Base-by-base conservation (phyloP, 2,329 filamentous ascomycete species). In the Acephala macrosclerotiorum region DNA sequence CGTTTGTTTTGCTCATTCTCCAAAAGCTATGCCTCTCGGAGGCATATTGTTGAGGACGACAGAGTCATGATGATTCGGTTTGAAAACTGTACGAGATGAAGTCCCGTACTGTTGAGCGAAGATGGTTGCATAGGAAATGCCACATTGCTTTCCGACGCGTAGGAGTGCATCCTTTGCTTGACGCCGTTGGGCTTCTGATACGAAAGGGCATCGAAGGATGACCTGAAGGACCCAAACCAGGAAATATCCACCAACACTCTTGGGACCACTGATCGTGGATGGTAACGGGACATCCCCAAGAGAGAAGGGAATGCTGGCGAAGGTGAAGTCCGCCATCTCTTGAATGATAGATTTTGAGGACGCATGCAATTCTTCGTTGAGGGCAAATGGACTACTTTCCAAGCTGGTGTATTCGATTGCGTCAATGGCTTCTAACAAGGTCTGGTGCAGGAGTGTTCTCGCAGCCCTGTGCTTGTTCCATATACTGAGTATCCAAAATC, bases 211-310 rank as follows among this genome's bases (percentile, higher is more conserved):
- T 29, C 60, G 57, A 51, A 66, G 57, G 18, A 64, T 35, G 16
- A 63, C 56, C 49, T 65, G 60, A 12, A 65, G 58, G 49, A 58
- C 16, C 66, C 66, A 68, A 4, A 68, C 35, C 25, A 65, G 33
- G 12, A 68, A 59, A 35, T 68, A 68, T 36, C 63, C 63, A 14
- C 60, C 66, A 51, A 68, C 58, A 42, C 57, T 64, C 40, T 57
- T 60, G 2, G 58, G 38, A 2, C 42, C 26, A 12, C 20, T 57
- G 9, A 29, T 35, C 11, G 25, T 38, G 22, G 25, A 7, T 49
- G 42, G 38, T 5, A 38, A 4, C n/a, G 29, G 49, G 18, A 60
- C 26, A 22, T 63, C 57, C 6, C 66, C 60, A 8, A 68, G 57
- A 25, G 63, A 36, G 33, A 63, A 66, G 14, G 66, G 60, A 35